These are phyloP conservation scores for Emmonsiellopsis sp. DNA, from an alignment of 2,329 filamentous ascomycete species.

Conservation along the genomic window DNA sequence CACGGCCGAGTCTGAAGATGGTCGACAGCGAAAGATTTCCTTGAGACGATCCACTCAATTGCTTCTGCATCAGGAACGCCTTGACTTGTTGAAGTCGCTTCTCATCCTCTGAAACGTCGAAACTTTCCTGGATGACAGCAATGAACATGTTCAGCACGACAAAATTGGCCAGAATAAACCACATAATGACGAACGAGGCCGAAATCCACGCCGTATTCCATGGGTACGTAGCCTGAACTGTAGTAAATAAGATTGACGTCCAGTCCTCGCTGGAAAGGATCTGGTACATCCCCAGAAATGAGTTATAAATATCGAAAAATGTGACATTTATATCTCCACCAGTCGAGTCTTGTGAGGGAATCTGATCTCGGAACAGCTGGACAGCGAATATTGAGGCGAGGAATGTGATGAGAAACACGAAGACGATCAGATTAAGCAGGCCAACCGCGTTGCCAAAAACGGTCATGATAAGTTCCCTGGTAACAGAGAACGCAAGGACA, in stretches of 20 bases:
- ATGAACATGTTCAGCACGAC: conserved; percentile 99
- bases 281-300: conserved; percentile 96
- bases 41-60: conserved; percentile 59
- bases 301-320: conserved; percentile 88
- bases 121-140: conserved; percentile 99
- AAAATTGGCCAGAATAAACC: conserved; percentile 93
- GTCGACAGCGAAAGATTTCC: conserved; percentile 68
- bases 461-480: conserved; percentile 70
- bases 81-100: conserved; percentile 95
- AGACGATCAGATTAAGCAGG: conserved; percentile 89
- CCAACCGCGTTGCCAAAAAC: conserved; percentile 87
- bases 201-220: conserved; percentile 83
- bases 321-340: conserved; percentile 60
- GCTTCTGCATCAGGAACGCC: conserved; percentile 84
- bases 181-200: conserved; percentile 80
- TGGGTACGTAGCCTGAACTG: conserved; percentile 58
- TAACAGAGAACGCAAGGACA: conserved; percentile 80
- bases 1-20: conserved; percentile 56
- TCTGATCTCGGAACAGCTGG: conserved; percentile 83
- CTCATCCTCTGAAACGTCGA: conserved; percentile 96
- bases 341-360: conserved; percentile 54
- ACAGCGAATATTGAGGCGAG: conserved; percentile 86
- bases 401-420: conserved; percentile 93
- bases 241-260: conserved; percentile 77
- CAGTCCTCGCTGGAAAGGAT: conserved; percentile 93